Evolutionary conservation across 352 stramenopile species (phyloP).

Genomic region (Phytophthora pistaciae): DNA sequence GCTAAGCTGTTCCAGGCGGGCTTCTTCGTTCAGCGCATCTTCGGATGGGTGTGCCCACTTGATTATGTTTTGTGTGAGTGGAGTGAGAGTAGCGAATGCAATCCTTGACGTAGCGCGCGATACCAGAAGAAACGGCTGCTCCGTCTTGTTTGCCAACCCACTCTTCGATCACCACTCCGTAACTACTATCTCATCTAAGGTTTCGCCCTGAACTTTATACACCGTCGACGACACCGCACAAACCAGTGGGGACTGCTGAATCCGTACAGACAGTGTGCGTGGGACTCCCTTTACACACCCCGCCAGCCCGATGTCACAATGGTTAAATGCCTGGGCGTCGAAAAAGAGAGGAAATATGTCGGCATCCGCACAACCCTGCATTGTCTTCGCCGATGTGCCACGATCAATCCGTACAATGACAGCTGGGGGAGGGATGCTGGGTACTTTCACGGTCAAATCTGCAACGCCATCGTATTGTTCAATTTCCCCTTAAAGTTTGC

Average conservation of each 20-base stretch:
- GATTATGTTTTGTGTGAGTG: constrained; percentile 4
- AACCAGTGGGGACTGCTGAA: constrained; percentile 19
- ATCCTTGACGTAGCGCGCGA: constrained; percentile 11
- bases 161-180: constrained; percentile 3
- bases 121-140: constrained; percentile 18
- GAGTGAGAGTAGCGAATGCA: constrained; percentile 9
- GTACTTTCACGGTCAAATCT: background rate
- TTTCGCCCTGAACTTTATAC: constrained; percentile 26
- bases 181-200: constrained; percentile 13
- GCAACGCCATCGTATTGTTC: background rate
- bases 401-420: constrained; percentile 4
- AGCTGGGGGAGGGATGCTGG: background rate
- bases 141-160: constrained; percentile 3
- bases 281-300: background rate
- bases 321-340: background rate
- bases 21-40: constrained; percentile 16
- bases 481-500: constrained; percentile 9
- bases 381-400: background rate
- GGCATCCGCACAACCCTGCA: background rate
- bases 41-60: constrained; percentile 4
- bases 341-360: constrained; percentile 20
- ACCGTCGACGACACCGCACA: constrained; percentile 20
- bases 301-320: background rate
- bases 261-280: background rate
- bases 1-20: constrained; percentile 7